Evolutionary conservation across 2,329 filamentous ascomycete species (phyloP).

Genomic region (Nothopassalora personata): DNA sequence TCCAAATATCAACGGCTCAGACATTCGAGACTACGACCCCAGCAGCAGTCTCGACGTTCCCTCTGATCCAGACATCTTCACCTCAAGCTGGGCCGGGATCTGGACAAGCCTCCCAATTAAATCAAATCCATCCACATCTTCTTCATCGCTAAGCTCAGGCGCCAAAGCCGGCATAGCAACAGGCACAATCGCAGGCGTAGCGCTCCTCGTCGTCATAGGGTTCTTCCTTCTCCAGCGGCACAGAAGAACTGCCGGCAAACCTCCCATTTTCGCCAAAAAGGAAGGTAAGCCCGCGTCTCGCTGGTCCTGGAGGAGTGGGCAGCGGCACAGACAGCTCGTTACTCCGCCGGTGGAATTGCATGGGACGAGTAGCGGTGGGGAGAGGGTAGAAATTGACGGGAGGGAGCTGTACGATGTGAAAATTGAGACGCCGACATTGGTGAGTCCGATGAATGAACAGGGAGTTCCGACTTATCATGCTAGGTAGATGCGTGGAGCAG

Average conservation of each 20-base stretch:
- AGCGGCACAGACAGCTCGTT: not conserved
- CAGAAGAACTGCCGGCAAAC: not conserved
- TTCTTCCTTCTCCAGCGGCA: not conserved
- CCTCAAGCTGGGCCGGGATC: not conserved
- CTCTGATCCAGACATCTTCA: not conserved
- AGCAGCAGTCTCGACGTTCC: not conserved
- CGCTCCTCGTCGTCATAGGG: not conserved
- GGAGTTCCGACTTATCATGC: not conserved
- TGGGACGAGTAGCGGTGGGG: not conserved
- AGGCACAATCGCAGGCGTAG: not conserved
- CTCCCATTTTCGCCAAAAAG: not conserved
- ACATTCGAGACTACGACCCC: not conserved
- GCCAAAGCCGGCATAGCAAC: not conserved
- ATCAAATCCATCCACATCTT: not conserved
- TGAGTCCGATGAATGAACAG: not conserved
- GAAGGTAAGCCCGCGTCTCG: not conserved
- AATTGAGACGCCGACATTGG: not conserved
- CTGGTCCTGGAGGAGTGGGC: not conserved
- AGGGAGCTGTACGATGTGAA: not conserved
- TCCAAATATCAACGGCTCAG: conserved; percentile 19
- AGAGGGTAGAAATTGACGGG: not conserved
- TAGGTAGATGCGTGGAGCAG: not conserved
- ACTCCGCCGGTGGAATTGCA: not conserved
- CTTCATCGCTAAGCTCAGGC: not conserved
- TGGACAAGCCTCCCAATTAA: not conserved